Percentiles rank a stretch among this genome's conserved stretches.
Conservation (phyloP, 352 stramenopile genomes). For the Lagenidium sp. region DNA sequence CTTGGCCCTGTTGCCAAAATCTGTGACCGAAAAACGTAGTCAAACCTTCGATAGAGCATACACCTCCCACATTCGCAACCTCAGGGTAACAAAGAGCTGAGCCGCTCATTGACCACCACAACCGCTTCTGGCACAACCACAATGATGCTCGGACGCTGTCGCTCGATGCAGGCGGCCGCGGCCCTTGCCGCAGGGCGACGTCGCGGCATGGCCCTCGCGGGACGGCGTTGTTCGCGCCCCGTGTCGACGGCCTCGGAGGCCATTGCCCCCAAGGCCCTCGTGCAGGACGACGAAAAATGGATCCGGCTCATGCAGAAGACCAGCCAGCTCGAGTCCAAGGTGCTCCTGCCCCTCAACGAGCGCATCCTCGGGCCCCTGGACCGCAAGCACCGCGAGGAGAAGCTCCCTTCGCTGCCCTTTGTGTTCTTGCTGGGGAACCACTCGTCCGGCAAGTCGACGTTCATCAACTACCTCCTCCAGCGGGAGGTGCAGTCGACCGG, state of each 20-base stretch:
- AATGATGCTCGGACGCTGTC: constrained; percentile 16
- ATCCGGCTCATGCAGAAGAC: constrained; percentile 80
- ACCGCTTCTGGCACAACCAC: too few relatives aligned
- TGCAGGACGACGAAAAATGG: constrained; percentile 64
- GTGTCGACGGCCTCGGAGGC: constrained; percentile 15
- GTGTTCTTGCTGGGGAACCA: constrained; percentile 99
- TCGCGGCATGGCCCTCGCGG: background rate
- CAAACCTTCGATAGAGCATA: too few relatives aligned
- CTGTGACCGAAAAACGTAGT: too few relatives aligned
- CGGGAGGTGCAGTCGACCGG: constrained; percentile 95
- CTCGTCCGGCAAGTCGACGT: constrained; percentile 97
- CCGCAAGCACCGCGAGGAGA: constrained; percentile 84
- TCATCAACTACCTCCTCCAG: constrained; percentile 98
- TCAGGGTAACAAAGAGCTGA: too few relatives aligned
- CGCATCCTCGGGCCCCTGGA: constrained; percentile 82
- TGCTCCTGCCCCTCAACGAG: constrained; percentile 81
- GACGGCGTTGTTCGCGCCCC: constrained; percentile 1
- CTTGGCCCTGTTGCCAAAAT: too few relatives aligned
- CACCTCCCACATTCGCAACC: too few relatives aligned
- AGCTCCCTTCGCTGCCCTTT: constrained; percentile 93
- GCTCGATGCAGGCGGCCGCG: constrained; percentile 7
- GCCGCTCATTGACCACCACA: too few relatives aligned
- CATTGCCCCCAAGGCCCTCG: constrained; percentile 17
- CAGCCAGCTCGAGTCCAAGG: constrained; percentile 50
- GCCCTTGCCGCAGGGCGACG: constrained; percentile 1